A percentile compares a stretch with the other conserved stretches of the same genome.
Conservation (phyloP, 2,329 filamentous ascomycete genomes). For the Lecanosticta acicola region DNA sequence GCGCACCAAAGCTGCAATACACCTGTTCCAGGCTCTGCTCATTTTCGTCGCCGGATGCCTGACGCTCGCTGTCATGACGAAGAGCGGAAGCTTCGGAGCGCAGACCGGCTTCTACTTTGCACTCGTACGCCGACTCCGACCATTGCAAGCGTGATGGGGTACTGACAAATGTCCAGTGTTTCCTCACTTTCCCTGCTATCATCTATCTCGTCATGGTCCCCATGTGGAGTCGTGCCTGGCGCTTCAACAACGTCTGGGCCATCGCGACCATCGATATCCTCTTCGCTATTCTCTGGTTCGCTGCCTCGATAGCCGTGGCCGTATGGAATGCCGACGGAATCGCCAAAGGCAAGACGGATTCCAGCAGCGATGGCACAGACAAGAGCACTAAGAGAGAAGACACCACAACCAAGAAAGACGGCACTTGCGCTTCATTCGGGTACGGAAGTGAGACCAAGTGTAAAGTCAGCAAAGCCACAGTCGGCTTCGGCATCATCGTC, state of each 20-base stretch:
- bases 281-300: conserved; percentile 54
- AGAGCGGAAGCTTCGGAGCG: conserved; percentile 49
- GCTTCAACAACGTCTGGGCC: conserved; percentile 56
- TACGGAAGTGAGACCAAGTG: conserved; percentile 53
- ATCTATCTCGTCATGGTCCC: conserved; percentile 57
- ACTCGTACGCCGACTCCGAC: conserved; percentile 41
- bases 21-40: conserved; percentile 50
- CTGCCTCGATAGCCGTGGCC: conserved; percentile 52
- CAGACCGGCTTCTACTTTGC: conserved; percentile 53
- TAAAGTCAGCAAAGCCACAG: conserved; percentile 50
- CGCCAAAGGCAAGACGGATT: conserved; percentile 42
- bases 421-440: conserved; percentile 50
- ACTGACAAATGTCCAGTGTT: conserved; percentile 44
- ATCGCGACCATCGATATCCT: conserved; percentile 52
- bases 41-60: conserved; percentile 56
- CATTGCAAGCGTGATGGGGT: not conserved
- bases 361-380: conserved; percentile 2
- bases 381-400: conserved; percentile 33
- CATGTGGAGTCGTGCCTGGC: conserved; percentile 54
- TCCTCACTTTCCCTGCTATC: conserved; percentile 53
- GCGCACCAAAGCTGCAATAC: conserved; percentile 52
- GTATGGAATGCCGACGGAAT: conserved; percentile 53
- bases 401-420: conserved; percentile 26
- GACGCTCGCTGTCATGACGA: conserved; percentile 54
- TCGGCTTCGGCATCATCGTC: conserved; percentile 53